Percentiles rank a stretch among this genome's conserved stretches.
These are phyloP conservation scores for Plasmodium berghei DNA, from an alignment of 169 alveolate genomes.

Conservation along the genomic window DNA sequence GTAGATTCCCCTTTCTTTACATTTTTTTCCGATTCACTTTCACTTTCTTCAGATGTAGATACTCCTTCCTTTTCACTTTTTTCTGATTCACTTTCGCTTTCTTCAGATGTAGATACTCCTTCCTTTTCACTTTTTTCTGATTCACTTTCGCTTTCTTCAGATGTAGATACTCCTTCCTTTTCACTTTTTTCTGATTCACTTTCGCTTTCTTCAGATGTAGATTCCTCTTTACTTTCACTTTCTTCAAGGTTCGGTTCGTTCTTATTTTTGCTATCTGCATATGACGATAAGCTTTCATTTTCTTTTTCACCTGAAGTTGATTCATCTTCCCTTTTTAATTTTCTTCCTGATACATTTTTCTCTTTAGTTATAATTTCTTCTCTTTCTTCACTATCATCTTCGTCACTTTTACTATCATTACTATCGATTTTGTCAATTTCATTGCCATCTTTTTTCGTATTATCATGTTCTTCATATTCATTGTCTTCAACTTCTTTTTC, in stretches of 20 bases:
- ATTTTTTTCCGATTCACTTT: conserved; percentile 11
- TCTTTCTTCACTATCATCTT: background rate
- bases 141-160: conserved; percentile 3
- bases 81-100: background rate
- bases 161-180: background rate
- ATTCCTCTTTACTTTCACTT: background rate
- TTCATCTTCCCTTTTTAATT: background rate
- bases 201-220: background rate
- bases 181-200: conserved; percentile 1
- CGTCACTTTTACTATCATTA: conserved; percentile 6
- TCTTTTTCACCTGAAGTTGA: background rate
- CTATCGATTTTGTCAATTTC: background rate
- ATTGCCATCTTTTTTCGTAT: background rate
- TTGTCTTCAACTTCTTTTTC: background rate
- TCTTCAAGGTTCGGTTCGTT: background rate
- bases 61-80: background rate
- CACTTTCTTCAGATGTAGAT: background rate
- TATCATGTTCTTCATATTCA: background rate
- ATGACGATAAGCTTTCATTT: background rate
- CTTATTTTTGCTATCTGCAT: background rate
- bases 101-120: background rate
- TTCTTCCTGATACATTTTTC: background rate
- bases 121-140: conserved; percentile 1
- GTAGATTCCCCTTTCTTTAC: background rate
- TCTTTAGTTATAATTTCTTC: background rate